Conservation (phyloP, 2,329 filamentous ascomycete genomes). For the Fusarium sp. region DNA sequence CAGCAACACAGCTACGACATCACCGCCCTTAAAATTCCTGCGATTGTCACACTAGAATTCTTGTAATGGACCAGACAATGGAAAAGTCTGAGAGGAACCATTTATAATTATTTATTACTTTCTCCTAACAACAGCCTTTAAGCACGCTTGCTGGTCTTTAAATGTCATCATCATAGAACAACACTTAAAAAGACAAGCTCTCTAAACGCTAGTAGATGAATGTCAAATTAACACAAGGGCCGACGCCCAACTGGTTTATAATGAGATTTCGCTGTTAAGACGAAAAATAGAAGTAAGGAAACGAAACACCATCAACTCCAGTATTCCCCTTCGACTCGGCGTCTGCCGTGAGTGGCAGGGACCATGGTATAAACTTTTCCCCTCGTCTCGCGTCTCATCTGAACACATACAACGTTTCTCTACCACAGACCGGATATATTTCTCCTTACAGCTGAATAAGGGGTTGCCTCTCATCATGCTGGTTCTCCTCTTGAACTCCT, state of each 20-base stretch:
- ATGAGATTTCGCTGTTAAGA: slow-evolving; percentile 23
- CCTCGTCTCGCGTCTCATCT: slow-evolving; percentile 29
- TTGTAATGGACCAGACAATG: background rate
- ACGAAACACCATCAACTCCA: slow-evolving; percentile 42
- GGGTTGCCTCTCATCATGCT: slow-evolving; percentile 36
- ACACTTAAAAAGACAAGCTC: slow-evolving; percentile 12
- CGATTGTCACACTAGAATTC: background rate
- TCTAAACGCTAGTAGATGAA: slow-evolving; percentile 10
- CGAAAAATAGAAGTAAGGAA: slow-evolving; percentile 9
- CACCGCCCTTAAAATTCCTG: background rate
- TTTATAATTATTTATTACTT: slow-evolving; percentile 1
- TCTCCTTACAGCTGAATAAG: slow-evolving; percentile 35
- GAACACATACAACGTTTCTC: slow-evolving; percentile 26
- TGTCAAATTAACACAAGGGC: slow-evolving; percentile 32
- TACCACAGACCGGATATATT: background rate
- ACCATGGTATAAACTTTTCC: slow-evolving; percentile 35
- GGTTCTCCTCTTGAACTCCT: slow-evolving; percentile 21
- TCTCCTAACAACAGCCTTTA: background rate
- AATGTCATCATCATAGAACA: background rate
- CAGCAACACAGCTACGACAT: slow-evolving; percentile 40
- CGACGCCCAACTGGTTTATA: slow-evolving; percentile 40
- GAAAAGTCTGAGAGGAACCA: background rate
- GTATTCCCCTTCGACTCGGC: slow-evolving; percentile 26
- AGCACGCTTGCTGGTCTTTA: background rate
- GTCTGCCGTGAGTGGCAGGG: slow-evolving; percentile 12